Base-by-base conservation (phyloP, 352 stramenopile species). In the Globisporangium paddicum region DNA sequence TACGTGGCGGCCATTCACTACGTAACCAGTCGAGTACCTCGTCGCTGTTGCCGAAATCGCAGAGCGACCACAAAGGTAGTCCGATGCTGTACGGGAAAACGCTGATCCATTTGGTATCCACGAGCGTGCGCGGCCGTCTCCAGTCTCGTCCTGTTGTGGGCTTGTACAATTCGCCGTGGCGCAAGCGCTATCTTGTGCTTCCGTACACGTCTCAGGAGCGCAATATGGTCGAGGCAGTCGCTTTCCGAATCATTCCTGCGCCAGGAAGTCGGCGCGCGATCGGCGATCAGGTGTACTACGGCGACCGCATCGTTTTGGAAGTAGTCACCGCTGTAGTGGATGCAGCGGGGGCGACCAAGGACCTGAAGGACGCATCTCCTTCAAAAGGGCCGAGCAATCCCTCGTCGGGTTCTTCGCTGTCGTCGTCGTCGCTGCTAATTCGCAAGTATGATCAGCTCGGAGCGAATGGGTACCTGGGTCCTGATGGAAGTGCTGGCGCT, bases 381-480 rank as follows among this genome's bases (percentile, higher is more conserved):
- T 52, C 45, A 5, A 55, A 48, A 34, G 30, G 55, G 14, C 51
- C 74, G 28, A 68, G 21, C 37, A 35, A 54, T 7, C 10, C 28
- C 5, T 54, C 47, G 10, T 55, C 21, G 25, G 34, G 16, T 37
- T 65, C 25, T 30, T 44, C 32, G 48, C 37, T 32, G 46, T 54
- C 40, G 23, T 21, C 51, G n/a, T 38, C 55, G 40, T 61, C 48
- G n/a, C 35, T 63, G 34, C 19, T 62, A 16, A 85, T 93, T 25
- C 77, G 69, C 57, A 93, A 92, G 62, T 95, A 92, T 41, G 85
- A 93, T 37, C 82, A 90, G 50, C 68, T 95, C 32, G 82, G 82
- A 10, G 82, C 82, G 5, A 86, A 70, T 48, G 85, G 85, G 2
- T 95, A 95, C 59, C 61, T 95, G 16, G 85, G 85, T n/a, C 81